phyloP scores from a whole-genome alignment of 1,284 basidiomycete genomes.

The Ustilago lituana region DNA sequence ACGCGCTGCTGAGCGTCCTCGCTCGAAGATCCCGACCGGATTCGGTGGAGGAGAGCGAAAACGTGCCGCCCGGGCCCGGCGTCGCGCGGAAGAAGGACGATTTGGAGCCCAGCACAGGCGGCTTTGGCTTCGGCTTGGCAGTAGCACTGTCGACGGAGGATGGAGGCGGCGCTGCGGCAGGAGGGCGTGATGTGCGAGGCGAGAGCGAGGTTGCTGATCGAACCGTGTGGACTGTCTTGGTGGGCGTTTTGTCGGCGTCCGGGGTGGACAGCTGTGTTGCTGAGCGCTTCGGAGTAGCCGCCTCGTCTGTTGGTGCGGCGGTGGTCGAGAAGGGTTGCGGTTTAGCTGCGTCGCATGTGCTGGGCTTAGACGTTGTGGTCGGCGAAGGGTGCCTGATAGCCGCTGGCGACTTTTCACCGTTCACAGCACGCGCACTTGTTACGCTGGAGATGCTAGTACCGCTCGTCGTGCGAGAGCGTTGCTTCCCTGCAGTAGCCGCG shows the following conservation, averaged over 20 bases:
- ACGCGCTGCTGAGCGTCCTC: slow-evolving; percentile 14
- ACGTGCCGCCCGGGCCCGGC: slow-evolving; percentile 44
- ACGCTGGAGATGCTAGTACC: slow-evolving; percentile 10
- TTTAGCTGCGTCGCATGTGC: too few species aligned
- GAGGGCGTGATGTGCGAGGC: too few species aligned
- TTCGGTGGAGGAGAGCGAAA: slow-evolving; percentile 28
- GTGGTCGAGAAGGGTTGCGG: too few species aligned
- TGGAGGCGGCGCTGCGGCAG: not conserved
- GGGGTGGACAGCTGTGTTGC: not conserved
- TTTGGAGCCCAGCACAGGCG: slow-evolving; percentile 10
- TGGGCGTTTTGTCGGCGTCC: slow-evolving; percentile 26
- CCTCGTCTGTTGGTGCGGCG: not conserved
- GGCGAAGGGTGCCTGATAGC: too few species aligned
- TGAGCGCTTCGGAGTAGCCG: slow-evolving; percentile 2
- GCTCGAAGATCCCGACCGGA: slow-evolving; percentile 16
- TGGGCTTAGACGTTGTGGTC: too few species aligned
- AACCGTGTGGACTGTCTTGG: slow-evolving; percentile 13
- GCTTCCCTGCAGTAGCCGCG: slow-evolving; percentile 1
- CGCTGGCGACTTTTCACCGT: too few species aligned
- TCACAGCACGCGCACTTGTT: slow-evolving; percentile 4
- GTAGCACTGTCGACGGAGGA: slow-evolving; percentile 12
- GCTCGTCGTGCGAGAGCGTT: slow-evolving; percentile 13
- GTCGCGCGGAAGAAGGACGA: slow-evolving; percentile 43
- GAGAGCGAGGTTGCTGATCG: slow-evolving; percentile 15
- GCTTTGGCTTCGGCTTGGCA: not conserved